Evolutionary conservation across 495 filamentous ascomycete species (phyloP), one percentile per base, ranked within the genome.

Genomic region (Poronia punctata): DNA sequence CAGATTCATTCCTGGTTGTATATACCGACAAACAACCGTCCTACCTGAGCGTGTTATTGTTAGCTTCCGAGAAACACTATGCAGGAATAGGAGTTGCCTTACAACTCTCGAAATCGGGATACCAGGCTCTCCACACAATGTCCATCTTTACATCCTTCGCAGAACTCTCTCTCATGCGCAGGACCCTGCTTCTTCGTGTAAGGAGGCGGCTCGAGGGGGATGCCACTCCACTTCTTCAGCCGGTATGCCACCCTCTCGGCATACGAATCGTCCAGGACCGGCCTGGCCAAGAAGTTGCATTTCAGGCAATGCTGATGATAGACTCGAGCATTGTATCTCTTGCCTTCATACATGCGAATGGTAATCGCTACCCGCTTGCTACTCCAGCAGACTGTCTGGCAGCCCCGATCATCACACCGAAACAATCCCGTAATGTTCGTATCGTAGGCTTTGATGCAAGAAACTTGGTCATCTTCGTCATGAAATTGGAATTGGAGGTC

Each of bases 101-200:
- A n/a, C n/a, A n/a, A n/a, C n/a, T n/a, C n/a, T n/a, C n/a, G n/a
- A n/a, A n/a, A n/a, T n/a, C n/a, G n/a, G n/a, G n/a, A n/a, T n/a
- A n/a, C n/a, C n/a, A n/a, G n/a, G n/a, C n/a, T n/a, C n/a, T n/a
- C 29, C 21, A 27, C 48, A 41, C 68, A 72, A 59, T 69, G 64
- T 19, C 67, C 67, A 24, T 46, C 56, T 46, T 64, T 72, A 38
- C 70, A 76, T 27, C 70, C 71, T 49, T 73, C 70, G 57, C 70
- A 74, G 22, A 69, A 41, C 31, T 51, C 22, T 8, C 46, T 60
- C 34, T 60, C 22, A 44, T 74, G 70, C 37, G 71, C 70, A 41
- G 51, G 51, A 30, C 45, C 56, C 43, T 56, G 65, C 19, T 47
- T 27, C 18, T 36, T 48, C 30, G 43, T 54, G 42, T 50, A 45